Evolutionary conservation across 164 flowering plant genomes (phyloP), one percentile per base, ranked within the genome.

Genomic region (Platanus orientalis): DNA sequence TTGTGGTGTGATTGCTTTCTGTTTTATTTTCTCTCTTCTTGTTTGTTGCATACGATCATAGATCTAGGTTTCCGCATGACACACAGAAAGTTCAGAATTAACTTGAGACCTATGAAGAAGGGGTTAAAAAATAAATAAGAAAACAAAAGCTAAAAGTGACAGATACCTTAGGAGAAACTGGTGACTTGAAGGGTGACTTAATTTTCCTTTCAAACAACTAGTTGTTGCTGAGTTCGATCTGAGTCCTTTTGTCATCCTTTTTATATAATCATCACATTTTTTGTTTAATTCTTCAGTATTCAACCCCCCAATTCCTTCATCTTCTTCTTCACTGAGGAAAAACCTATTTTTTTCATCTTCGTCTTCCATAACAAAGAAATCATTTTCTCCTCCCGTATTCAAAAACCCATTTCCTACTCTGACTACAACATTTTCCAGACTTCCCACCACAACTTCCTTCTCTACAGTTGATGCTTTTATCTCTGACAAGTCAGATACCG

Each of bases 191-290:
- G 6, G 3, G 6, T 7, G 0, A 11, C 13, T 34, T 4, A 14
- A 23, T 34, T 36, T 42, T 53, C 49, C 42, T n/a, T n/a, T n/a
- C n/a, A n/a, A n/a, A 7, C 27, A 6, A 69, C 60, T 5, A 65
- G 57, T 32, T 60, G 69, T 30, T 34, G 26, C 49, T 66, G 69
- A 54, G 79, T 73, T 74, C 78, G 54, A 71, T 25, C 73, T 74
- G 47, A 84, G 75, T 64, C 62, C 78, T 63, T 76, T 77, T 49
- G 72, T 84, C 81, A 75, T 69, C 72, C 66, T 79, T 67, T 75
- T 79, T 50, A 85, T 85, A 30, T 83, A 85, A 30, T 83, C 90
- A 27, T 85, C 90, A 68, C 69, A 63, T 55, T 71, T 83, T 74
- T 69, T 76, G 70, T 85, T 78, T 36, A 81, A 47, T 65, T 82